Base-by-base conservation (phyloP, 495 filamentous ascomycete species). In the Polyplosphaeria fusca region DNA sequence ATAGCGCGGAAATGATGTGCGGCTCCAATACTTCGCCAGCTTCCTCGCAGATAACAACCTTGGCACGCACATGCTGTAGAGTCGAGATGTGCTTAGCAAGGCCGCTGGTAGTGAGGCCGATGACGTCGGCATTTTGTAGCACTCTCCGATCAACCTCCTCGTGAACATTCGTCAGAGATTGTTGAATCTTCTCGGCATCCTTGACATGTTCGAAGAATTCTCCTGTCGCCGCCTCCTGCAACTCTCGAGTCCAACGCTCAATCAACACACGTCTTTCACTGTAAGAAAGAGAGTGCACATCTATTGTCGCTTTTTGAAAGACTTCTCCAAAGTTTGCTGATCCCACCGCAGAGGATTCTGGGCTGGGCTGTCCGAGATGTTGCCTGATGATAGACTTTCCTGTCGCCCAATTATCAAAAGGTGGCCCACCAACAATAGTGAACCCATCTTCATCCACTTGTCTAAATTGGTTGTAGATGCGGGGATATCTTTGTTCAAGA, bases 21-120 rank as follows among this genome's bases (percentile, higher is more conserved):
- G 83, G 76, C 61, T 91, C 87, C 23, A 91, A 69, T 0, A 92
- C 85, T 58, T 91, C 86, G 1, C 80, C 87, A 2, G 88, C 88
- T 63, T 93, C 88, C 70, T 92, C 88, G 59, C 81, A 85, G 3
- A 92, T 35, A 46, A 94, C 60, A 1, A 90, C 83, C 65, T 92
- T 92, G 26, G 77, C 74, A 22, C 70, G 64, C 2, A 92, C 51
- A 14, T 76, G 74, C 27, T 77, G 76, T 1, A 95, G 77, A 44
- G 86, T 68, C 1, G 79, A 70, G 0, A 89, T 64, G 41, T 86
- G 84, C 13, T 76, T 73, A 7, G 88, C 87, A 4, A 93, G 70
- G 0, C 89, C 87, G 0, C 84, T 82, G 1, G 89, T 90, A 0
- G 88, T 93, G 1, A 86, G 74, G 0, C 87, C 86, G 47, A 94